Evolutionary conservation across 306 rosid genomes (phyloP), one percentile per base, ranked within the genome.

Genomic region (Cucurbita argyrosperma): DNA sequence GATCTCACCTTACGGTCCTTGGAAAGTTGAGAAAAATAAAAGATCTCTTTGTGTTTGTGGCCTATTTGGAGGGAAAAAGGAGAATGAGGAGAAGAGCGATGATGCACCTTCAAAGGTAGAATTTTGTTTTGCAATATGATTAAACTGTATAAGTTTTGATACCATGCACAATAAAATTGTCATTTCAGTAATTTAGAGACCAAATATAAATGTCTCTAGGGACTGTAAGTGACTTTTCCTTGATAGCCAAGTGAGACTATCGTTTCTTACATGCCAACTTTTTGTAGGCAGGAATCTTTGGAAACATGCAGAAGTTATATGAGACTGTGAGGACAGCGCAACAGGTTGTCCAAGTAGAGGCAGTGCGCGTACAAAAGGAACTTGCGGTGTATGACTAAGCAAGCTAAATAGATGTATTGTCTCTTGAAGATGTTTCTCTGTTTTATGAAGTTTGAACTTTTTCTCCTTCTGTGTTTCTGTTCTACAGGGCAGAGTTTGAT

Each of bases 261-360:
- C 26, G 19, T 59, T 77, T 46, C 74, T 75, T 58, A 58, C 70
- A 19, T 63, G 52, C 78, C 73, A 54, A 69, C 82, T 80, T 58
- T 69, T 57, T 80, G 42, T 81, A 90, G 98, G 90, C 87, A 5
- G 96, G 95, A 76, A 85, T 88, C 54, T 71, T 90, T 7, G 91
- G 92, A 51, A 88, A 88, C 82, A 92, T 88, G 96, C 96, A 84
- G 82, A 88, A 88, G 70, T 88, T 92, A 21, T 88, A 79, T 18
- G 96, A 90, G 56, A 88, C 88, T 21, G 96, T 90, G 79, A 87
- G 88, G 91, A 87, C 90, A 74, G 98, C 96, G 5, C 96, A 90
- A 54, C 87, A 79, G 84, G 95, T 90, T 79, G 91, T 93, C 84
- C 97, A 89, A 86, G 86, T 89, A 70, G 98, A 93, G 75, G 89